Evolutionary conservation across 345 rosid genomes (phyloP), one percentile per base, ranked within the genome.

Genomic region (Rhizophora mangle): DNA sequence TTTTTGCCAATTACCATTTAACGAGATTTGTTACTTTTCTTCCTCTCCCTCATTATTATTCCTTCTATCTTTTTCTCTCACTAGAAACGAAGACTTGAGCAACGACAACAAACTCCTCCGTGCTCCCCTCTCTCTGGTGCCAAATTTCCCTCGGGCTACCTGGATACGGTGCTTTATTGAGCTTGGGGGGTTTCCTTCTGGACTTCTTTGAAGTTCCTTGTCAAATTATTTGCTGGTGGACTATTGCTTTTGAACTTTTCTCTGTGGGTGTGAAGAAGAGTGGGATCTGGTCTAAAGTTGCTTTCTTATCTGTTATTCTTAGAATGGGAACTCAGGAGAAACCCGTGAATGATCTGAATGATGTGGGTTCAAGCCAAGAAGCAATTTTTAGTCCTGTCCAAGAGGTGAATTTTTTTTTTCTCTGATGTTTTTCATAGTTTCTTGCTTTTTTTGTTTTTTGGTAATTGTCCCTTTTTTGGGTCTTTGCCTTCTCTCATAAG

Each of bases 261-360:
- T 16, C 6, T 18, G 36, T 15, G 24, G 59, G 29, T 60, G 34
- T 22, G 19, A 34, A 19, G 30, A 54, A 18, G 20, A 1, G 9
- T 26, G 9, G 67, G 26, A 22, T 64, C 16, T 31, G 67, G 19
- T 19, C 37, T 62, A 43, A 13, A 13, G 18, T 39, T 27, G 30
- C 19, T 52, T 71, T 1, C 37, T 27, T 19, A 26, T 68, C 47
- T 68, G 18, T 29, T 7, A 63, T 27, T 29, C 47, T 30, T 51
- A 60, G 34, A 58, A 82, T 82, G 82, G 70, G 62, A 64, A 69
- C 70, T 26, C 54, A 52, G 69, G 75, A 74, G 78, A 77, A 75
- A 74, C 59, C 61, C 68, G 60, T 70, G 58, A 16, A 34, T 53
- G 69, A 70, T 43, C 58, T 63, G 19, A 62, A 27, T 65, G 68